Base-by-base conservation (phyloP, 2,329 filamentous ascomycete genomes). In the Bipolaris bicolor region DNA sequence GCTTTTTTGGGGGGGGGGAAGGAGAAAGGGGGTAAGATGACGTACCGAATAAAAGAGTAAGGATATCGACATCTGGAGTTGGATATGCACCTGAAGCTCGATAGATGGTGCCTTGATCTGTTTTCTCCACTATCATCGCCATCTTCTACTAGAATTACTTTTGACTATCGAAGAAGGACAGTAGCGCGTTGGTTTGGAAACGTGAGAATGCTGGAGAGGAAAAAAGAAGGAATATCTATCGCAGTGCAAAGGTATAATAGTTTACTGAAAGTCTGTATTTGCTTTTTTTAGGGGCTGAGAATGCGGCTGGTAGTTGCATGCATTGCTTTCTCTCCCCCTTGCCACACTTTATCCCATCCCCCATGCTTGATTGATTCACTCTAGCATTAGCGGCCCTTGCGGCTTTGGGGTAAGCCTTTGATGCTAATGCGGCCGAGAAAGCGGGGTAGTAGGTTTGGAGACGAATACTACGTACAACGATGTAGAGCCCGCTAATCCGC, bases 31-130 rank as follows among this genome's bases (percentile, higher is more conserved):
- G 22, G 39, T 20, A 7, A n/a, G 26, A 48, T 67, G 46, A 48
- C 67, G 45, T 61, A 78, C 78, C 77, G 55, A 80, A 80, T 5
- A 80, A 66, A 0, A 80, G 67, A 0, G 75, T 79, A 29, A 80
- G 57, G 24, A 81, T 16, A 56, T 81, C 78, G 37, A 79, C 50
- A 47, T 75, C 61, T 2, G 79, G 77, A 2, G 76, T 52, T 5
- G 70, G 64, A 43, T 71, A 73, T n/a, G 62, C 65, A 50, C 72
- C 69, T 7, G 72, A 65, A 13, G 70, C 68, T 10, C 66, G 63
- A 54, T 76, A 76, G 26, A 76, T 61, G 24, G 61, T 69, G 46
- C 72, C 69, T 11, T 70, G 58, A 0, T 63, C 45, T 3, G 70
- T 74, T 43, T 64, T 73, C 20, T 75, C 72, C n/a, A 73, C 67